Percentiles rank a stretch among this genome's conserved stretches.
phyloP scores from a whole-genome alignment of 805 yeast species.

The Candida ficus region DNA sequence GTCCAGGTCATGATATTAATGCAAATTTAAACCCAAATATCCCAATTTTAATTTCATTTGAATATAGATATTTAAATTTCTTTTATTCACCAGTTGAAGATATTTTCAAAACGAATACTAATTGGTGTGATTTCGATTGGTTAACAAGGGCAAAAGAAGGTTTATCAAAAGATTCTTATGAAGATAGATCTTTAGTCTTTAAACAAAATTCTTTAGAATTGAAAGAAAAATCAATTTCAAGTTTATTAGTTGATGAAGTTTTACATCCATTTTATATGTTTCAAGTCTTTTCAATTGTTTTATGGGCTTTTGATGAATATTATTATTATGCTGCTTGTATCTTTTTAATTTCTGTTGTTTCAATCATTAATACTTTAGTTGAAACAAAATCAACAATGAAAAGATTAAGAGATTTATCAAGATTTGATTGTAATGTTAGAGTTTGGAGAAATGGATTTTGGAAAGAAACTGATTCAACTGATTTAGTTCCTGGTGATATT shows the following conservation, averaged over 20 bases:
- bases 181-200: slow-evolving; percentile 67
- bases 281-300: slow-evolving; percentile 84
- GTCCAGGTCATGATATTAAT: slow-evolving; percentile 16
- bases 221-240: slow-evolving; percentile 60
- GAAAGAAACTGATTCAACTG: slow-evolving; percentile 72
- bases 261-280: slow-evolving; percentile 94
- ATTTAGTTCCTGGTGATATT: slow-evolving; percentile 93
- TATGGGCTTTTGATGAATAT: slow-evolving; percentile 92
- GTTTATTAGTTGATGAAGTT: slow-evolving; percentile 78
- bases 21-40: slow-evolving; percentile 36
- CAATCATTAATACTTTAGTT: slow-evolving; percentile 74
- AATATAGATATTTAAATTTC: slow-evolving; percentile 78
- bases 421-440: slow-evolving; percentile 72
- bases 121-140: slow-evolving; percentile 89
- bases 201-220: slow-evolving; percentile 74
- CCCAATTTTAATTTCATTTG: slow-evolving; percentile 64
- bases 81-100: slow-evolving; percentile 86
- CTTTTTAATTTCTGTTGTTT: slow-evolving; percentile 74
- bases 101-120: slow-evolving; percentile 72
- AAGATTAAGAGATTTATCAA: slow-evolving; percentile 69
- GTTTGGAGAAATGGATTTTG: slow-evolving; percentile 92
- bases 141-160: slow-evolving; percentile 56
- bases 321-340: slow-evolving; percentile 93
- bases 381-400: slow-evolving; percentile 77
- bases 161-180: slow-evolving; percentile 60